A percentile compares a stretch with the other conserved stretches of the same genome.
phyloP scores from a whole-genome alignment of 78 protist species.

The Guillardia theta region DNA sequence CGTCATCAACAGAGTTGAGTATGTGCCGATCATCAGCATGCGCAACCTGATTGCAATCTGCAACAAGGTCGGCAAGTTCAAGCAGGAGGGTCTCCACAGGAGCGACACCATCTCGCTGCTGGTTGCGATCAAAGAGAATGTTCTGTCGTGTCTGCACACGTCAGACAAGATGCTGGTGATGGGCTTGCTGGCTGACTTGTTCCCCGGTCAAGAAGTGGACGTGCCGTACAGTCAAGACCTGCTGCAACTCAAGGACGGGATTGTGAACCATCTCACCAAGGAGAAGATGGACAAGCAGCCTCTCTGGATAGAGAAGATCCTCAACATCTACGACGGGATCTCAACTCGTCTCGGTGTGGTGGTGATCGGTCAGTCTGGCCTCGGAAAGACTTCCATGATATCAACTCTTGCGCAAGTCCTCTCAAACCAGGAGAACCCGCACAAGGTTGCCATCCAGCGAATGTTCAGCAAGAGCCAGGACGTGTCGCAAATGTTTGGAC shows the following conservation, averaged over 20 bases:
- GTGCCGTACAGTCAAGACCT: too few species aligned
- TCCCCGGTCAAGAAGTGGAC: too few species aligned
- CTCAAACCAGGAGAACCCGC: constrained; percentile 51
- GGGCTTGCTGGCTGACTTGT: too few species aligned
- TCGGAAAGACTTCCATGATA: constrained; percentile 63
- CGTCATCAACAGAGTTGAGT: too few species aligned
- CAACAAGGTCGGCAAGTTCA: constrained; percentile 65
- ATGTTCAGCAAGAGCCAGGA: constrained; percentile 81
- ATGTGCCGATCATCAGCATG: too few species aligned
- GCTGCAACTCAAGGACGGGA: neutral
- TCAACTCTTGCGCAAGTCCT: constrained; percentile 23
- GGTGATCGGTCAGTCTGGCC: constrained; percentile 72
- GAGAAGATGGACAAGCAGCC: neutral
- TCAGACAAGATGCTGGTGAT: too few species aligned
- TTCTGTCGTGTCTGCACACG: too few species aligned
- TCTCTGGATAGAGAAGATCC: constrained; percentile 28
- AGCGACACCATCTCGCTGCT: constrained; percentile 62
- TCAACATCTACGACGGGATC: constrained; percentile 70
- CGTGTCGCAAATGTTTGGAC: constrained; percentile 80
- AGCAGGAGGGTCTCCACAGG: constrained; percentile 51
- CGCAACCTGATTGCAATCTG: constrained; percentile 69
- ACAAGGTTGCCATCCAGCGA: constrained; percentile 81
- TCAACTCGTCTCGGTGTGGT: constrained; percentile 76
- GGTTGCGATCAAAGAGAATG: constrained; percentile 78
- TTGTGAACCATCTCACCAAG: neutral